A percentile compares a stretch with the other conserved stretches of the same genome.
Evolutionary conservation across 495 filamentous ascomycete genomes (phyloP).

Genomic region (Tuber umbilicatum): DNA sequence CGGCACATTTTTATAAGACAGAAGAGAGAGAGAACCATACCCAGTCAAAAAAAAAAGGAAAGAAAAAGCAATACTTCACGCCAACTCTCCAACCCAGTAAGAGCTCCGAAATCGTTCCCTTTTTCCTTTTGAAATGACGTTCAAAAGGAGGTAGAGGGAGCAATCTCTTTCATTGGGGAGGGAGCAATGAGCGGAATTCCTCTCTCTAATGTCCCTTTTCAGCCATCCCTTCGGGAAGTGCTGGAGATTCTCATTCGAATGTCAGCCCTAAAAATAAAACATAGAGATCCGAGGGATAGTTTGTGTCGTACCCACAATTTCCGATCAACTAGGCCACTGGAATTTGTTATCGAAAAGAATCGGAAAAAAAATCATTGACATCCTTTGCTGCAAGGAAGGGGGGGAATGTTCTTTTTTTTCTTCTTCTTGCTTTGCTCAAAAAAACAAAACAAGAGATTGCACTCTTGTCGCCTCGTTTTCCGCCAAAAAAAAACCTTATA

Average conservation of each 20-base stretch:
- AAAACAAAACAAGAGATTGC: neutral
- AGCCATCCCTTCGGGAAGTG: neutral
- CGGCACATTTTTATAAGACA: slow-evolving; percentile 26
- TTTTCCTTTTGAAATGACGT: slow-evolving; percentile 1
- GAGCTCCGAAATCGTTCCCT: neutral
- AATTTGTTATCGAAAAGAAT: neutral
- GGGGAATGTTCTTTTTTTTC: neutral
- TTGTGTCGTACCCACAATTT: slow-evolving; percentile 3
- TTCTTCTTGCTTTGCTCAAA: neutral
- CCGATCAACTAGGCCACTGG: neutral
- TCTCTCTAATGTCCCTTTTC: neutral
- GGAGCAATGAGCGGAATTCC: neutral
- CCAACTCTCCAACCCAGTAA: slow-evolving; percentile 8
- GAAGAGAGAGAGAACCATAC: slow-evolving; percentile 10
- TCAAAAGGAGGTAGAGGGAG: neutral
- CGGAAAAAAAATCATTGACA: slow-evolving; percentile 3
- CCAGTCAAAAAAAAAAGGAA: slow-evolving; percentile 8
- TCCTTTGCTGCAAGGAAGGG: neutral
- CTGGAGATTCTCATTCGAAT: neutral
- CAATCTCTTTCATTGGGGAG: neutral
- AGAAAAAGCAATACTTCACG: slow-evolving; percentile 17
- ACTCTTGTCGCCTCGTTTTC: neutral
- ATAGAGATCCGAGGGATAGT: neutral
- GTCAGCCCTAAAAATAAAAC: slow-evolving; percentile 7
- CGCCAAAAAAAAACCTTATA: neutral